These are phyloP conservation scores for Sporothrix sp. DNA, from an alignment of 2,329 filamentous ascomycete genomes.

Conservation along the genomic window DNA sequence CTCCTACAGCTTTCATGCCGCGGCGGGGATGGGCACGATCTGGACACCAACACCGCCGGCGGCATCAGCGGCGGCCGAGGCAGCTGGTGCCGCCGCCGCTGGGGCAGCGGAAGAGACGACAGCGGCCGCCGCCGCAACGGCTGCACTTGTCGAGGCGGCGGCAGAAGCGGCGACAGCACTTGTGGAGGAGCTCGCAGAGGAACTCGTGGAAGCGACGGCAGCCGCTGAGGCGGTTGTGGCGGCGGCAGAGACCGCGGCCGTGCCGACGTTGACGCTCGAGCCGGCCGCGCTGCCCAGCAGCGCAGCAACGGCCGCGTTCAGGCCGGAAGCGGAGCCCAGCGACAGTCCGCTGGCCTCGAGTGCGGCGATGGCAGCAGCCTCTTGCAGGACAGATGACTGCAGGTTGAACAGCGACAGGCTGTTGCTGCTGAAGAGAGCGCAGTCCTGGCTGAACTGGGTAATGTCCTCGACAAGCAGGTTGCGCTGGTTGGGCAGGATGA, in stretches of 20 bases:
- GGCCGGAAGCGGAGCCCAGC: conserved; percentile 15
- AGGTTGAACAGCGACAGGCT: conserved; percentile 24
- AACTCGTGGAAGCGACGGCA: not conserved
- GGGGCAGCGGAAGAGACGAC: not conserved
- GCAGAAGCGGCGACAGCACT: not conserved
- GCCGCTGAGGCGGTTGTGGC: not conserved
- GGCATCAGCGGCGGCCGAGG: not conserved
- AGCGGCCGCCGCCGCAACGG: not conserved
- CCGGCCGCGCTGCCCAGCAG: conserved; percentile 4
- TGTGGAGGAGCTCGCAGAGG: not conserved
- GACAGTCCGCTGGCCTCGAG: conserved; percentile 21
- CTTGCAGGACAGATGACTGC: conserved; percentile 20
- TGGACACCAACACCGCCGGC: conserved; percentile 15
- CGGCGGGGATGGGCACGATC: conserved; percentile 6
- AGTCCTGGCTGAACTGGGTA: conserved; percentile 26
- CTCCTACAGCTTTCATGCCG: not conserved
- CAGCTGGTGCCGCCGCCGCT: not conserved
- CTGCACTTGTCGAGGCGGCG: not conserved
- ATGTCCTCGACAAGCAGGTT: conserved; percentile 28
- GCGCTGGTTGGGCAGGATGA: conserved; percentile 27
- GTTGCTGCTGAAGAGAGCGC: conserved; percentile 23
- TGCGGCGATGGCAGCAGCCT: conserved; percentile 23
- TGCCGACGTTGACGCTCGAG: not conserved
- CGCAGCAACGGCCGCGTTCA: conserved; percentile 12
- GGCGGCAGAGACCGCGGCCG: not conserved